phyloP scores from a whole-genome alignment of 345 rosid species.

The Theobroma cacao region DNA sequence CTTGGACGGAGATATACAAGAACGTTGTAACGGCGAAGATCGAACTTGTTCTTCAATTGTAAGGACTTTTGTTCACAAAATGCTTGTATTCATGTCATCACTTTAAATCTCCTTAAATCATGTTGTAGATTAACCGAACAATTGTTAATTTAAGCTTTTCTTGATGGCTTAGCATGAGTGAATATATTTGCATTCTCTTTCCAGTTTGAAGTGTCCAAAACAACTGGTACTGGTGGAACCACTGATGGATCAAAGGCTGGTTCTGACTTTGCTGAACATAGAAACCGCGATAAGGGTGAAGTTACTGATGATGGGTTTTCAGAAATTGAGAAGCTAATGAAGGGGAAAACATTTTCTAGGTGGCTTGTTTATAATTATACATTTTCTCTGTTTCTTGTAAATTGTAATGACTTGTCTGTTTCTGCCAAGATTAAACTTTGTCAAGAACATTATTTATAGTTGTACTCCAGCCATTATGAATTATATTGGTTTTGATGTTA shows the following conservation, averaged over 20 bases:
- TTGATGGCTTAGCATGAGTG: neutral
- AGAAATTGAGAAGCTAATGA: conserved; percentile 72
- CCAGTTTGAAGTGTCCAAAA: conserved; percentile 9
- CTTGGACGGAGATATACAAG: conserved; percentile 26
- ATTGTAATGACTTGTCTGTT: conserved; percentile 9
- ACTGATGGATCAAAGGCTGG: conserved; percentile 23
- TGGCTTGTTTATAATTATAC: conserved; percentile 11
- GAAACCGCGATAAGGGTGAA: conserved; percentile 22
- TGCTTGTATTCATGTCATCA: neutral
- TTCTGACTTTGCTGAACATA: conserved; percentile 29
- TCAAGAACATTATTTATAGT: neutral
- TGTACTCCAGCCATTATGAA: neutral
- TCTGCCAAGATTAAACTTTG: neutral
- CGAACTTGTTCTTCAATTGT: conserved; percentile 32
- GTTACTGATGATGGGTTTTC: conserved; percentile 32
- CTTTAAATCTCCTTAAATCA: neutral
- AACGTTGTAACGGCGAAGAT: conserved; percentile 19
- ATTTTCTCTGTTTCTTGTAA: neutral
- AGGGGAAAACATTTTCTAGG: conserved; percentile 63
- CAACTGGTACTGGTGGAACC: conserved; percentile 33
- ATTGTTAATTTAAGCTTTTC: conserved; percentile 1
- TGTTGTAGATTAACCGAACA: neutral
- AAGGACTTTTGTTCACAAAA: conserved; percentile 17
- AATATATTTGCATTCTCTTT: neutral
- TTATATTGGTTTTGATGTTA: conserved; percentile 4